Percentiles rank a stretch among this genome's conserved stretches.
Evolutionary conservation across 2,329 filamentous ascomycete genomes (phyloP).

Genomic region (Sarocladium kiliense): DNA sequence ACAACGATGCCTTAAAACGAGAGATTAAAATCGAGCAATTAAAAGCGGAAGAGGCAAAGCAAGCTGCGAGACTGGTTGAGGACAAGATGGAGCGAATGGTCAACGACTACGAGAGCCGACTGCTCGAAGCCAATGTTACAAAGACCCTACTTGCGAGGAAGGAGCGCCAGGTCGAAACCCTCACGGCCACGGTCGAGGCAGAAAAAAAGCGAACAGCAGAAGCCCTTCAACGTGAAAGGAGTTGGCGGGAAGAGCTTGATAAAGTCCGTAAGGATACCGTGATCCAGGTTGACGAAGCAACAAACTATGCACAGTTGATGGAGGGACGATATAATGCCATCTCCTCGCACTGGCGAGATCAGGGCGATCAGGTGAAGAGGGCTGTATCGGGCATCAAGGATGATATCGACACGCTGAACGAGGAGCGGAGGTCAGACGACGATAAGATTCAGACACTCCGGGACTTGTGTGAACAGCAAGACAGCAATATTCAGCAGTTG

Average conservation of each 20-base stretch:
- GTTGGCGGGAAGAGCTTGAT: slow-evolving; percentile 60
- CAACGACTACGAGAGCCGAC: slow-evolving; percentile 62
- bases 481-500: slow-evolving; percentile 59
- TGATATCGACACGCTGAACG: slow-evolving; percentile 50
- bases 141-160: slow-evolving; percentile 66
- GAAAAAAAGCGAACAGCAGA: slow-evolving; percentile 58
- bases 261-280: slow-evolving; percentile 54
- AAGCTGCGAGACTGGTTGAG: slow-evolving; percentile 61
- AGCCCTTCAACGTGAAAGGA: slow-evolving; percentile 55
- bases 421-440: slow-evolving; percentile 54
- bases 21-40: slow-evolving; percentile 64
- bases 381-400: slow-evolving; percentile 42
- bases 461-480: slow-evolving; percentile 68
- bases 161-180: slow-evolving; percentile 67
- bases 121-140: slow-evolving; percentile 66
- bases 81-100: slow-evolving; percentile 66
- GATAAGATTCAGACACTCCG: slow-evolving; percentile 59
- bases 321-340: slow-evolving; percentile 66
- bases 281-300: slow-evolving; percentile 60
- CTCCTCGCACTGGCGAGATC: slow-evolving; percentile 61
- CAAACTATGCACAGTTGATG: slow-evolving; percentile 59
- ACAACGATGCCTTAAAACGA: slow-evolving; percentile 72
- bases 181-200: slow-evolving; percentile 57
- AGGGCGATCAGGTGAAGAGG: slow-evolving; percentile 56
- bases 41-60: slow-evolving; percentile 64